Conservation (phyloP, 495 filamentous ascomycete species). For the Annulohypoxylon moriforme region DNA sequence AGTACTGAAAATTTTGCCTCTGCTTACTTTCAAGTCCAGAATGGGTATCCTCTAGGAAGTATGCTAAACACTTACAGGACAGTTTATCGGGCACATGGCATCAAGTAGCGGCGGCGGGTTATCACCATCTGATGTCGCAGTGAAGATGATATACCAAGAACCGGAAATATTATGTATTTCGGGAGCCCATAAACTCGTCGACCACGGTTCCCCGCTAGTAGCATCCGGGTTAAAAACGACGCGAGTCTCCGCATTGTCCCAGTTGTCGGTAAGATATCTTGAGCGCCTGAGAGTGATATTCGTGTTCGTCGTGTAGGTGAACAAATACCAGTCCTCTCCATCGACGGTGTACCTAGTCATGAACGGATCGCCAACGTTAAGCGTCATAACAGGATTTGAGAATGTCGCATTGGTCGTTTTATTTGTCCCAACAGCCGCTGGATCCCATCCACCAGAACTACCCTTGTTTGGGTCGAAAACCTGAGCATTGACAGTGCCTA, state of each 20-base stretch:
- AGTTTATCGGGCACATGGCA: slow-evolving; percentile 51
- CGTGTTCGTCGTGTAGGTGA: slow-evolving; percentile 48
- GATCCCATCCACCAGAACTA: slow-evolving; percentile 39
- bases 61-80: slow-evolving; percentile 48
- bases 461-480: slow-evolving; percentile 46
- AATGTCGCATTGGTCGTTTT: slow-evolving; percentile 50
- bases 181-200: slow-evolving; percentile 61
- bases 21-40: background rate
- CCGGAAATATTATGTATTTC: slow-evolving; percentile 60
- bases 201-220: slow-evolving; percentile 53
- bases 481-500: slow-evolving; percentile 36
- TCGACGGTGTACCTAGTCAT: slow-evolving; percentile 41
- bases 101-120: slow-evolving; percentile 45
- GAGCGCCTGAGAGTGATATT: slow-evolving; percentile 51
- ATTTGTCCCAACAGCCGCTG: slow-evolving; percentile 43
- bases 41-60: background rate
- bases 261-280: slow-evolving; percentile 54
- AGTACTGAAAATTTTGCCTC: slow-evolving; percentile 17
- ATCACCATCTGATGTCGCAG: slow-evolving; percentile 56
- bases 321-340: slow-evolving; percentile 50
- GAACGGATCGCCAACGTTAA: slow-evolving; percentile 46
- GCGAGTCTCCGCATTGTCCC: slow-evolving; percentile 57
- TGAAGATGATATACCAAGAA: slow-evolving; percentile 65
- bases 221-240: slow-evolving; percentile 53
- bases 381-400: slow-evolving; percentile 51